Base-by-base conservation (phyloP, 441 rosid species). In the Gossypium davidsonii region DNA sequence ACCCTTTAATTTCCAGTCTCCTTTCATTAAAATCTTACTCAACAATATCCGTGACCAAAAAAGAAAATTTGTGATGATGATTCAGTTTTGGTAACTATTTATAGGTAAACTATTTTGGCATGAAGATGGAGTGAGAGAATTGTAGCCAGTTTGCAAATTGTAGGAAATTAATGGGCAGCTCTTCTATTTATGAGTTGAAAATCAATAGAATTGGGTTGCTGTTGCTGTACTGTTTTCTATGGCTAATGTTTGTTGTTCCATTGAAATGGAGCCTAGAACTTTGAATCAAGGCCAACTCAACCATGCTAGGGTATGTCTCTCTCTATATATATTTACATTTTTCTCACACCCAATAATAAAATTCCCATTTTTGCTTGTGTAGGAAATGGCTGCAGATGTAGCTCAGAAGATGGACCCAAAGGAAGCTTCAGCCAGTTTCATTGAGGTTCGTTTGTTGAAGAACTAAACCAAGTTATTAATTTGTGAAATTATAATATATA, bases 371-470 rank as follows among this genome's bases (percentile, higher is more conserved):
- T 46, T 2, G 8, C 2, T 15, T 68, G 18, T 67, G 59, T 37
- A 69, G 73, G 73, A 55, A 69, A 53, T 69, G 73, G 73, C 62
- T 55, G 73, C 63, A 9, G 63, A 69, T 69, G 73, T 14, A 17
- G 73, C 31, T 37, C 73, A 69, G 25, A 53, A 53, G 61, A 11
- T 5, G 73, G 73, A 69, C 6, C 3, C 25, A 53, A 69, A 23
- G 20, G 62, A 69, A 69, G 48, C 59, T 28, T 28, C 61, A 1
- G 25, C 62, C 44, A 69, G 34, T 10, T 34, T 69, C 60, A 10
- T 34, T 28, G 23, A 52, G 73, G 73, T 69, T 4, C 9, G 49
- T 21, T 53, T 51, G 59, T 20, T 44, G 57, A 28, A 28, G 57
- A 28, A 28, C 34, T 28, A 28, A 28, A 28, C 34, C 34, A 28